phyloP scores from a whole-genome alignment of 768 basidiomycete species.

The Crassisporium funariophilum region DNA sequence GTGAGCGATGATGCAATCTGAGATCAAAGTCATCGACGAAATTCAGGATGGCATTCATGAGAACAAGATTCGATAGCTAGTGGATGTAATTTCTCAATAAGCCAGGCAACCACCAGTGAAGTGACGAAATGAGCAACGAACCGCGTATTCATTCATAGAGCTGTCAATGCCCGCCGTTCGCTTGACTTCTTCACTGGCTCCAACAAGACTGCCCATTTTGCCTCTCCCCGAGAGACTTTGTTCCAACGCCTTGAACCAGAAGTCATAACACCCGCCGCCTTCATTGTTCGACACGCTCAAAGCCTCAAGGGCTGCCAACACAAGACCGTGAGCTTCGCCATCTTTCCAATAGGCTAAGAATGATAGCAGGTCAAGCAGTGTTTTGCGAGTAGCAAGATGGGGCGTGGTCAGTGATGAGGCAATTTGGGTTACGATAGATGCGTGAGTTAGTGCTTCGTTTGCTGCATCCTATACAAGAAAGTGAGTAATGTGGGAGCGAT shows the following conservation, averaged over 20 bases:
- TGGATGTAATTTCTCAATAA: slow-evolving; percentile 9
- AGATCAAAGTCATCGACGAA: slow-evolving; percentile 77
- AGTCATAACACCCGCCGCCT: slow-evolving; percentile 68
- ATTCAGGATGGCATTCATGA: slow-evolving; percentile 69
- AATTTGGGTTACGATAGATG: slow-evolving; percentile 75
- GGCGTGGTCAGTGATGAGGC: slow-evolving; percentile 83
- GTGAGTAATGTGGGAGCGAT: neutral
- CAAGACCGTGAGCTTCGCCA: slow-evolving; percentile 60
- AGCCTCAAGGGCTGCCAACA: slow-evolving; percentile 73
- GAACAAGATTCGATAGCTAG: slow-evolving; percentile 71
- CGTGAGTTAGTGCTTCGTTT: slow-evolving; percentile 72
- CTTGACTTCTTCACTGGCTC: slow-evolving; percentile 89
- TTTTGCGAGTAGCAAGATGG: slow-evolving; percentile 74
- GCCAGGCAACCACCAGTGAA: neutral
- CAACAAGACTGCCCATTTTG: slow-evolving; percentile 93
- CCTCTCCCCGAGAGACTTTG: slow-evolving; percentile 79
- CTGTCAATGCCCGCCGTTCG: slow-evolving; percentile 65
- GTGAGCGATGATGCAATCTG: slow-evolving; percentile 81
- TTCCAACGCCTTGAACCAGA: slow-evolving; percentile 88
- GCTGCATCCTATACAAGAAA: slow-evolving; percentile 54
- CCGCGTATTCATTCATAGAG: slow-evolving; percentile 84
- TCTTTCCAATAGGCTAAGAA: slow-evolving; percentile 72
- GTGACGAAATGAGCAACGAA: slow-evolving; percentile 39
- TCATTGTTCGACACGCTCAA: slow-evolving; percentile 71
- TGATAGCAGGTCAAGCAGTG: slow-evolving; percentile 76